These are phyloP conservation scores for Rhodotorula taiwanensis DNA, from an alignment of 768 basidiomycete species.

Conservation along the genomic window DNA sequence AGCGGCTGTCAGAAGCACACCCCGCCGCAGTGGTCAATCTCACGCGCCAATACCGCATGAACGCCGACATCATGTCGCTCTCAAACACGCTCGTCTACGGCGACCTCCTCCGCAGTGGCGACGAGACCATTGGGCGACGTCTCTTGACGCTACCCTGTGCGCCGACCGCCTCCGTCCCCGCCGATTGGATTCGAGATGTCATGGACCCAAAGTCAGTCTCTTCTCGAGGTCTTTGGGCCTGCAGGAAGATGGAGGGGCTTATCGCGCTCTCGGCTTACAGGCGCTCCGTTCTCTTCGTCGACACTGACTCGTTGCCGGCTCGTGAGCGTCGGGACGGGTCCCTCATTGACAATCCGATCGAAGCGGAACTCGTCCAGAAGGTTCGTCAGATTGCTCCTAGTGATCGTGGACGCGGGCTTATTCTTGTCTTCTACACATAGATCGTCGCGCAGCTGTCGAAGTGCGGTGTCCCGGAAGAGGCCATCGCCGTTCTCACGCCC, in stretches of 20 bases:
- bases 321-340: constrained; percentile 75
- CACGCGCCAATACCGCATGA: constrained; percentile 90
- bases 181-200: constrained; percentile 30
- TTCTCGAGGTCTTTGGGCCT: background rate
- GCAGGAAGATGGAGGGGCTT: background rate
- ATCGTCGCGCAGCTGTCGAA: constrained; percentile 59
- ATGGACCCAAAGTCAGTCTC: constrained; percentile 13
- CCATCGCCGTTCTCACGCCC: constrained; percentile 81
- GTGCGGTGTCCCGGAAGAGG: constrained; percentile 59
- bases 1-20: constrained; percentile 77
- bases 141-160: constrained; percentile 10
- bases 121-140: constrained; percentile 57
- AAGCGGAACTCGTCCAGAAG: constrained; percentile 54
- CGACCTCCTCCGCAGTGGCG: constrained; percentile 70
- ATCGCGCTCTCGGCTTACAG: constrained; percentile 49
- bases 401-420: background rate
- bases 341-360: constrained; percentile 78
- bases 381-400: constrained; percentile 33
- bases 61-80: constrained; percentile 84
- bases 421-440: constrained; percentile 47
- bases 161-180: too few relatives aligned
- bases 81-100: constrained; percentile 82
- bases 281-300: constrained; percentile 82
- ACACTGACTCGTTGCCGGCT: constrained; percentile 77
- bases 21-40: constrained; percentile 68